Conservation (phyloP, 139 green algal species). For the Picochlorum sp. region DNA sequence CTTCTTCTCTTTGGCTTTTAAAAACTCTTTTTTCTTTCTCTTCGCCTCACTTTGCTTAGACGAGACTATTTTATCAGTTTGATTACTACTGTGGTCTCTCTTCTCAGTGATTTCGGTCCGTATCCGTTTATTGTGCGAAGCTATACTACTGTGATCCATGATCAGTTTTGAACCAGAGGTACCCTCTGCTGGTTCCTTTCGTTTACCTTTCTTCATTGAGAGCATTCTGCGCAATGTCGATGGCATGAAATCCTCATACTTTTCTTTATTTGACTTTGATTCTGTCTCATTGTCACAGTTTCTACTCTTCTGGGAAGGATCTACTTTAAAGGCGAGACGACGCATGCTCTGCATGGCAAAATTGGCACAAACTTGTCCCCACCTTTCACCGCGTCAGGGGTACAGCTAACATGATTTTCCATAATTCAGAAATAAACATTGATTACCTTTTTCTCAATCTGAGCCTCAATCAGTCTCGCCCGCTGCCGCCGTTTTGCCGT, state of each 20-base stretch:
- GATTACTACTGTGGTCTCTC: too few relatives aligned
- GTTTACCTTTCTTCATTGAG: not conserved
- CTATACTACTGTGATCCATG: too few relatives aligned
- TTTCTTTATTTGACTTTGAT: not conserved
- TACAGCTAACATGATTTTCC: too few relatives aligned
- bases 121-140: too few relatives aligned
- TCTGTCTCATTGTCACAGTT: not conserved
- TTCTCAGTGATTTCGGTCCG: too few relatives aligned
- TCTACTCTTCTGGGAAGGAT: not conserved
- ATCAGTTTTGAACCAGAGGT: too few relatives aligned
- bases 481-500: not conserved
- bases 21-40: not conserved
- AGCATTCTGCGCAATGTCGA: not conserved
- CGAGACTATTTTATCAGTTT: too few relatives aligned
- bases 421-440: too few relatives aligned
- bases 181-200: not conserved
- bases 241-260: not conserved
- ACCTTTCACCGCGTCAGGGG: too few relatives aligned
- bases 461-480: not conserved
- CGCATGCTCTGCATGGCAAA: not conserved
- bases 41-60: not conserved
- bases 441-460: not conserved
- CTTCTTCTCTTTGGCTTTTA: not conserved
- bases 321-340: not conserved
- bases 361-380: too few relatives aligned